Evolutionary conservation across 2,329 filamentous ascomycete species (phyloP).

Genomic region (Xylaria sp.): DNA sequence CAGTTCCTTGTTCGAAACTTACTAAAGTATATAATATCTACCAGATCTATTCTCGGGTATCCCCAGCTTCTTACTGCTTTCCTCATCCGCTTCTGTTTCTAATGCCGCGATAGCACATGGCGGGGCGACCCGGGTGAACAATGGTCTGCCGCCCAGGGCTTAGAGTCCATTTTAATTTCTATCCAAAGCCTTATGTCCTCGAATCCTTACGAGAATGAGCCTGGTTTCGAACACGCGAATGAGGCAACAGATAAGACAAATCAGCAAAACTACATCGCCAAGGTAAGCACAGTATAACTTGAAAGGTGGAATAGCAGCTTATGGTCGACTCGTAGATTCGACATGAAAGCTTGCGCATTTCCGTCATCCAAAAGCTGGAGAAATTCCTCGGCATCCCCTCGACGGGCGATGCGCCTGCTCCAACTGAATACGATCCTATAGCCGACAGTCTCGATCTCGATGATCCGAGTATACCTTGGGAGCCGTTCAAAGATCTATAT

Average conservation of each 20-base stretch:
- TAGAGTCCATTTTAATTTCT: slow-evolving; percentile 93
- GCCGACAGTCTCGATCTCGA: slow-evolving; percentile 54
- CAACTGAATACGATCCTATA: slow-evolving; percentile 46
- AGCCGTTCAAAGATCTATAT: slow-evolving; percentile 89
- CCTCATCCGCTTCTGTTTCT: slow-evolving; percentile 26
- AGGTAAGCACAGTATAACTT: slow-evolving; percentile 62
- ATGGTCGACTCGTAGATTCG: slow-evolving; percentile 71
- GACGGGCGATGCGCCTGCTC: slow-evolving; percentile 56
- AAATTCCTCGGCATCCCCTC: slow-evolving; percentile 74
- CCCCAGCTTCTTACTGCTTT: slow-evolving; percentile 31
- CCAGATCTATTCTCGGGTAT: slow-evolving; percentile 86
- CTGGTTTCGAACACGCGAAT: slow-evolving; percentile 84
- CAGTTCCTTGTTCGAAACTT: neutral
- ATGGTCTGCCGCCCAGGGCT: slow-evolving; percentile 94
- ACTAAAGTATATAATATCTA: slow-evolving; percentile 18
- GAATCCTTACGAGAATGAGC: slow-evolving; percentile 96
- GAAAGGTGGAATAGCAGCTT: neutral
- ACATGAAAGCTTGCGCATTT: slow-evolving; percentile 88
- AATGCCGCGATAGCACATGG: slow-evolving; percentile 76
- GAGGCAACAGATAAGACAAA: slow-evolving; percentile 74
- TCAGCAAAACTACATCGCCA: slow-evolving; percentile 79
- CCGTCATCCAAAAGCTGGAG: slow-evolving; percentile 87
- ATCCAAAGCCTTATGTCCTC: slow-evolving; percentile 96
- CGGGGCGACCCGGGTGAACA: slow-evolving; percentile 88
- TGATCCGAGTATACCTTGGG: slow-evolving; percentile 69